phyloP scores from a whole-genome alignment of 1,139 yeast species.

The Scheffersomyces titani region DNA sequence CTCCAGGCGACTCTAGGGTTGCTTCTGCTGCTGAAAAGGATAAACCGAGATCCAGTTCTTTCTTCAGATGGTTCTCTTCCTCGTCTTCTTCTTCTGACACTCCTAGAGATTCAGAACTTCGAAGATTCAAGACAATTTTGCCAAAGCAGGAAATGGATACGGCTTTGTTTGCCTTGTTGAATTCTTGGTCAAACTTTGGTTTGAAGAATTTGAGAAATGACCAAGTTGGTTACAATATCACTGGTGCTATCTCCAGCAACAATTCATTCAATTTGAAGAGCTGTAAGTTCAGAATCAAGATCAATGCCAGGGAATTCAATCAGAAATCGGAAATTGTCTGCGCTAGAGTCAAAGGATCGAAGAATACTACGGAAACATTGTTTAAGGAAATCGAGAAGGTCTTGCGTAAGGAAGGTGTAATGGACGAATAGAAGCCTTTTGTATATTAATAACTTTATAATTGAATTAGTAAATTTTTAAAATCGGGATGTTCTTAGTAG shows the following conservation, averaged over 20 bases:
- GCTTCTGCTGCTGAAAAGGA: slow-evolving; percentile 32
- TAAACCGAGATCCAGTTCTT: slow-evolving; percentile 29
- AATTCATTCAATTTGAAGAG: slow-evolving; percentile 65
- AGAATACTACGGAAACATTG: slow-evolving; percentile 42
- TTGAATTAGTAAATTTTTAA: not conserved
- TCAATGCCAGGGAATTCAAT: slow-evolving; percentile 37
- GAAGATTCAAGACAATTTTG: slow-evolving; percentile 44
- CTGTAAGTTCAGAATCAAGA: slow-evolving; percentile 61
- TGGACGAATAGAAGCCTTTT: slow-evolving; percentile 24
- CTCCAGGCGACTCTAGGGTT: slow-evolving; percentile 39
- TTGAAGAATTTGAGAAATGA: slow-evolving; percentile 56
- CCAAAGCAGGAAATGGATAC: slow-evolving; percentile 60
- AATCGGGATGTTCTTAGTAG: not conserved
- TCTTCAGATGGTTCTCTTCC: slow-evolving; percentile 48
- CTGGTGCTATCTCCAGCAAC: slow-evolving; percentile 61
- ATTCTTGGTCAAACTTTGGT: slow-evolving; percentile 73
- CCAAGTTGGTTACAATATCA: slow-evolving; percentile 44
- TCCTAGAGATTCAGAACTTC: slow-evolving; percentile 26
- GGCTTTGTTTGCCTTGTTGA: slow-evolving; percentile 62
- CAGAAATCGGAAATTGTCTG: slow-evolving; percentile 51
- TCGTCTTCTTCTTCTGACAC: slow-evolving; percentile 15
- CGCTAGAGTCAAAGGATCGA: slow-evolving; percentile 47
- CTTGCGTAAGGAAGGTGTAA: slow-evolving; percentile 46
- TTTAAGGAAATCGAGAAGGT: slow-evolving; percentile 51
- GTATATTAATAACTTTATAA: not conserved